Base-by-base conservation (phyloP, 768 basidiomycete genomes). In the Leucocoprinus birnbaumii region DNA sequence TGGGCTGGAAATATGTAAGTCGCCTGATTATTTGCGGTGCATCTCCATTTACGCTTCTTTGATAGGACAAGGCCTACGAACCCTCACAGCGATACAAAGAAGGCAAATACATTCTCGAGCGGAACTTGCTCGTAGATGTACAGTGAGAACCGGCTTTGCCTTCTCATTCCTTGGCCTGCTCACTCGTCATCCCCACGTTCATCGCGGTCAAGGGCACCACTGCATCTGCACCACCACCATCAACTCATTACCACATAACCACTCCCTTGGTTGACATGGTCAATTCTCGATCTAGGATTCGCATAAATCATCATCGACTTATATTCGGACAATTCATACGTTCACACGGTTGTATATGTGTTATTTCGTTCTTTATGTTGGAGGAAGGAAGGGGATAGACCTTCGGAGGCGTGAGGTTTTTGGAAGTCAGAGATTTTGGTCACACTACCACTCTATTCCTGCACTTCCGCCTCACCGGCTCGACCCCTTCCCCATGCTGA, bases 1-100 rank as follows among this genome's bases (percentile, higher is more conserved):
- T 99, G 27, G 96, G 96, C 53, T 98, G 97, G 96, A 98, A 98
- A 94, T 99, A 99, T 70, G 97, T 92, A 67, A 69, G 87, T 75
- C 38, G 47, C 43, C 48, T 13, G 27, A 38, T 11, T 24, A 38
- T 45, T 26, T 48, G 43, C 16, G 18, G 34, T 40, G n/a, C 57
- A 59, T 56, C 48, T 42, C 35, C 45, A 51, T 61, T 42, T 56
- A 31, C 49, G n/a, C 45, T 48, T 48, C 47, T n/a, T 40, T 25
- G 44, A 43, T 64, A 97, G 96, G 96, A 97, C 69, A 84, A 84
- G 54, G 96, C 96, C 14, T 97, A 86, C 66, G 95, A 98, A 66
- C 66, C 78, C 10, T 80, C 85, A 7, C 95, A 99, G 80, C 92
- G 89, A 71, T 99, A 98, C 80, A 99, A 99, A 68, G 96, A 99